phyloP scores from a whole-genome alignment of 179 eudicot species.

The Camellia oleifera region DNA sequence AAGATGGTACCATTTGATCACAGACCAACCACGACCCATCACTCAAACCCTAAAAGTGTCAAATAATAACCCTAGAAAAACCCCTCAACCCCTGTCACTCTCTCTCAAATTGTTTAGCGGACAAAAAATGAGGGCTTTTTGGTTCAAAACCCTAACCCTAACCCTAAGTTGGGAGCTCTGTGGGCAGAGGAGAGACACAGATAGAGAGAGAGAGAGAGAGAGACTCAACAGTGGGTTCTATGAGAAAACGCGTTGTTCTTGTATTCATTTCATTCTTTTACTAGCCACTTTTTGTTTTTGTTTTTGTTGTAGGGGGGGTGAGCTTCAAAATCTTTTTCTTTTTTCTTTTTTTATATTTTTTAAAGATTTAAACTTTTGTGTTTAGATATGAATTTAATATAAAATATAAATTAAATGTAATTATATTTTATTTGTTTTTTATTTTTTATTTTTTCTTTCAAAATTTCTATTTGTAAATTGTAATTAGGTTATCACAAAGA shows the following conservation, averaged over 20 bases:
- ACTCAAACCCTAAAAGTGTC: slow-evolving; percentile 36
- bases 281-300: neutral
- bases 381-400: too few species aligned
- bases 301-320: neutral
- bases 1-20: slow-evolving; percentile 22
- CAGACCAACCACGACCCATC: slow-evolving; percentile 36
- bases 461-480: too few species aligned
- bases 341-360: neutral
- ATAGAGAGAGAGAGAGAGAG: slow-evolving; percentile 20
- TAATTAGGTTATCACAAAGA: too few species aligned
- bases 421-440: too few species aligned
- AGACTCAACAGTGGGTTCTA: slow-evolving; percentile 26
- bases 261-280: slow-evolving; percentile 12
- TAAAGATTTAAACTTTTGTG: too few species aligned
- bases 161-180: slow-evolving; percentile 31
- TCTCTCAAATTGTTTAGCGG: neutral
- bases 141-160: slow-evolving; percentile 30
- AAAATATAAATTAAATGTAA: too few species aligned
- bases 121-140: slow-evolving; percentile 9
- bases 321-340: neutral
- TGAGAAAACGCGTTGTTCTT: slow-evolving; percentile 35
- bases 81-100: slow-evolving; percentile 11
- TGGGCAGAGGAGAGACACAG: slow-evolving; percentile 15
- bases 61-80: slow-evolving; percentile 3
- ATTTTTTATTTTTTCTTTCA: too few species aligned